Conservation (phyloP, 495 filamentous ascomycete genomes). For the Lophiotrema nucula region DNA sequence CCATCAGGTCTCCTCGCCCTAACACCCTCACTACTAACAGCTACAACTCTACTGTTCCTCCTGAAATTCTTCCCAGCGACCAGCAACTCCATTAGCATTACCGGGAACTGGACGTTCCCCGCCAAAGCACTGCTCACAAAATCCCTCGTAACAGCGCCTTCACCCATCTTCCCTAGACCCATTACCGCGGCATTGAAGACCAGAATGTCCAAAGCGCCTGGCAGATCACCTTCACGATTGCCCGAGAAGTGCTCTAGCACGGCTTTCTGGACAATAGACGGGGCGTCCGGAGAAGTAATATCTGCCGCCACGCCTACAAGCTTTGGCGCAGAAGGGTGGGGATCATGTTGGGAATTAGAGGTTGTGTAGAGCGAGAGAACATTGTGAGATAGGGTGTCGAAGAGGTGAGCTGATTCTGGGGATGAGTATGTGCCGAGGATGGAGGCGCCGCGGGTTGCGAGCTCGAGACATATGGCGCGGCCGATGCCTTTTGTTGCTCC, state of each 20-base stretch:
- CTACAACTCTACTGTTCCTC: conserved; percentile 23
- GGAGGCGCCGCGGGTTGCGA: conserved; percentile 28
- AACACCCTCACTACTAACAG: conserved; percentile 28
- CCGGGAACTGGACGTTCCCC: conserved; percentile 30
- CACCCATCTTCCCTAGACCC: conserved; percentile 21
- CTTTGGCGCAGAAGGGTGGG: conserved; percentile 7
- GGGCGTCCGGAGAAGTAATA: conserved; percentile 10
- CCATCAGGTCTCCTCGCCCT: conserved; percentile 20
- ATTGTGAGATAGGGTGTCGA: conserved; percentile 23
- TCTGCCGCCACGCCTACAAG: conserved; percentile 29
- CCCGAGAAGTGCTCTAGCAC: conserved; percentile 21
- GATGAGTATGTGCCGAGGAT: conserved; percentile 31
- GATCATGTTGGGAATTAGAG: no score
- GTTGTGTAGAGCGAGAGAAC: conserved; percentile 16
- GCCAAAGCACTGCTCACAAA: conserved; percentile 18
- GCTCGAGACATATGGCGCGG: conserved; percentile 30
- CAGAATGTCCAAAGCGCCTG: conserved; percentile 32
- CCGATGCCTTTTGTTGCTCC: conserved; percentile 37
- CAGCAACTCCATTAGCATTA: conserved; percentile 29
- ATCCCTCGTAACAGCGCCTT: conserved; percentile 11
- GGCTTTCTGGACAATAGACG: conserved; percentile 2
- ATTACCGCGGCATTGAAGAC: conserved; percentile 34
- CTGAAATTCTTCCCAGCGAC: conserved; percentile 15
- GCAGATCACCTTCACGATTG: no score
- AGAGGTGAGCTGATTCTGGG: conserved; percentile 19